These are phyloP conservation scores for Durotheca rogersii DNA, from an alignment of 495 filamentous ascomycete species.

Conservation along the genomic window DNA sequence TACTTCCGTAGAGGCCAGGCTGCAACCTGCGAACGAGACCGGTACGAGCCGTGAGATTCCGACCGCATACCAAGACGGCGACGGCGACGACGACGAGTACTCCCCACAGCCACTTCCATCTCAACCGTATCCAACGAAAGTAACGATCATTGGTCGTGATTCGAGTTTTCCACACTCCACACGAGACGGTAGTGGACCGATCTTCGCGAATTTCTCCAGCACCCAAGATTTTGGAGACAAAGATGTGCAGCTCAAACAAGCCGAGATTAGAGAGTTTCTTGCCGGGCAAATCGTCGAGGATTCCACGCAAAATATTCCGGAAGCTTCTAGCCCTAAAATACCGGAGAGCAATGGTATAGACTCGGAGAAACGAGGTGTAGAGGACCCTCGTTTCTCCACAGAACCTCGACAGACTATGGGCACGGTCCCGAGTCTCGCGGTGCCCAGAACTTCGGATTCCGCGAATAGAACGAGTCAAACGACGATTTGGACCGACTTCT, in stretches of 20 bases:
- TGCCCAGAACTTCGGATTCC: slow-evolving; percentile 46
- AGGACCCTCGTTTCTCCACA: slow-evolving; percentile 28
- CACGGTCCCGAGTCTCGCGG: slow-evolving; percentile 37
- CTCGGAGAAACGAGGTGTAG: slow-evolving; percentile 10
- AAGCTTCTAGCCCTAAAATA: slow-evolving; percentile 8
- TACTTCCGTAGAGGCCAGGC: slow-evolving; percentile 24
- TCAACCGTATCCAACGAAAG: slow-evolving; percentile 42
- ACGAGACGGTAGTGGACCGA: slow-evolving; percentile 23
- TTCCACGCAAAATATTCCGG: slow-evolving; percentile 13
- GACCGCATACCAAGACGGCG: slow-evolving; percentile 20
- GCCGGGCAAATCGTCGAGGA: slow-evolving; percentile 31
- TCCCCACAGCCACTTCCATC: slow-evolving; percentile 41
- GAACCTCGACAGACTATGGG: slow-evolving; percentile 33
- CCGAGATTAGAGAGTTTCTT: slow-evolving; percentile 32
- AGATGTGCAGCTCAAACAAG: slow-evolving; percentile 8
- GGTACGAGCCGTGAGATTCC: slow-evolving; percentile 24
- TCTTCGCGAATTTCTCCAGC: background rate
- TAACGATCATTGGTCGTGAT: slow-evolving; percentile 47
- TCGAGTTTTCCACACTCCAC: slow-evolving; percentile 40
- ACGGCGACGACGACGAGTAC: slow-evolving; percentile 38
- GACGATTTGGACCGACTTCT: slow-evolving; percentile 59
- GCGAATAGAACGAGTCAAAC: slow-evolving; percentile 52
- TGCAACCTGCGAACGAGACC: slow-evolving; percentile 13
- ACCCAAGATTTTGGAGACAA: slow-evolving; percentile 6
- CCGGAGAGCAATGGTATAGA: slow-evolving; percentile 13